These are phyloP conservation scores for Sporothrix euskadiensis DNA, from an alignment of 2,329 filamentous ascomycete genomes.

Conservation along the genomic window DNA sequence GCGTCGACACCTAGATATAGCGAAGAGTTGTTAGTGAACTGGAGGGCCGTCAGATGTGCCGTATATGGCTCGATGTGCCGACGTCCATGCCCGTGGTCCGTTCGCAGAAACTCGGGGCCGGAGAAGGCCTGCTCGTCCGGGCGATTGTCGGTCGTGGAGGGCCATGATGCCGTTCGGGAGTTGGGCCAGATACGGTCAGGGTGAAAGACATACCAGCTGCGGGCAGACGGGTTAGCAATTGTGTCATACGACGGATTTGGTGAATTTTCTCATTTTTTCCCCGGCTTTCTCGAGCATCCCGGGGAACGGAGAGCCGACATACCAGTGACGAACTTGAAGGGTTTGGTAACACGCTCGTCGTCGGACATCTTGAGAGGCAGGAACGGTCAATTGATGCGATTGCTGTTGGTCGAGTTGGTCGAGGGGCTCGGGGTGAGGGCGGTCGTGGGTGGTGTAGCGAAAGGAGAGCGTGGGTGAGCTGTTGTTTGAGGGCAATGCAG, in stretches of 20 bases:
- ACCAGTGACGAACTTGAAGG: conserved; percentile 99
- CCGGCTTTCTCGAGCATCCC: not conserved
- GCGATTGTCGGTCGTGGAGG: not conserved
- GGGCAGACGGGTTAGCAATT: conserved; percentile 24
- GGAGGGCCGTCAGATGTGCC: not conserved
- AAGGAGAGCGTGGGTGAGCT: conserved; percentile 29
- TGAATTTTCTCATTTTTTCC: conserved; percentile 30
- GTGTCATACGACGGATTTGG: conserved; percentile 32
- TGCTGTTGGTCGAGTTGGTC: conserved; percentile 7
- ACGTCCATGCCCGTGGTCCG: not conserved
- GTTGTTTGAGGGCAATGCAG: conserved; percentile 29
- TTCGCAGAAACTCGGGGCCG: not conserved
- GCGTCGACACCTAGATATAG: conserved; percentile 83
- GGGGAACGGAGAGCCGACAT: conserved; percentile 22
- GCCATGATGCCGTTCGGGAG: not conserved
- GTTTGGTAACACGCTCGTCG: conserved; percentile 88
- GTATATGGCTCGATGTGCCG: not conserved
- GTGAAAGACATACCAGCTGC: conserved; percentile 32
- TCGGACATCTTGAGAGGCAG: conserved; percentile 77
- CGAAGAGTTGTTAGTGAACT: not conserved
- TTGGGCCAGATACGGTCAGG: not conserved
- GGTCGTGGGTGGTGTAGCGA: conserved; percentile 26
- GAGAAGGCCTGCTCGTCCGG: not conserved
- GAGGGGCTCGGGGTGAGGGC: conserved; percentile 41
- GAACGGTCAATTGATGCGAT: conserved; percentile 39